phyloP scores from a whole-genome alignment of 805 yeast species.

The Lachancea kluyveri region DNA sequence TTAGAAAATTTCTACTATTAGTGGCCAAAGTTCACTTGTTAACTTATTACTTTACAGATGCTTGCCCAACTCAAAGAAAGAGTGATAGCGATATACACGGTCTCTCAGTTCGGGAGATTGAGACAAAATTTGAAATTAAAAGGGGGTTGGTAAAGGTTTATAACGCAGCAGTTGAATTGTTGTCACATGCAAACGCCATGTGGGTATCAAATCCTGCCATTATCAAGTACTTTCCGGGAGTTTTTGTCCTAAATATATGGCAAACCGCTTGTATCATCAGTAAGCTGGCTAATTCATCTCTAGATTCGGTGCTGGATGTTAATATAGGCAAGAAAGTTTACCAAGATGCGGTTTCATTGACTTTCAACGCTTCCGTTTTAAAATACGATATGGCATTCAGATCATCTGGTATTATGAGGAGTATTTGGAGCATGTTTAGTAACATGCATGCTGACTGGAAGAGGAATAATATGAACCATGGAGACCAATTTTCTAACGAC shows the following conservation, averaged over 20 bases:
- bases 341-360: constrained; percentile 56
- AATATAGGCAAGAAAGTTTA: constrained; percentile 67
- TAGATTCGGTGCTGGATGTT: constrained; percentile 59
- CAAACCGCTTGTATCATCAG: constrained; percentile 85
- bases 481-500: constrained; percentile 25
- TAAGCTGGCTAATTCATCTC: constrained; percentile 69
- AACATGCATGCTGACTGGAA: constrained; percentile 52
- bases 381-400: constrained; percentile 92
- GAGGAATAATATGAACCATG: constrained; percentile 19
- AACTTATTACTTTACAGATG: constrained; percentile 74
- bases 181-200: constrained; percentile 60
- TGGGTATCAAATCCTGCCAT: constrained; percentile 54
- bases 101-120: constrained; percentile 14
- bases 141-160: constrained; percentile 72
- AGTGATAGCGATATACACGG: constrained; percentile 6
- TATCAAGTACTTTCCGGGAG: constrained; percentile 76
- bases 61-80: constrained; percentile 7
- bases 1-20: constrained; percentile 60
- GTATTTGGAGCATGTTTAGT: constrained; percentile 84
- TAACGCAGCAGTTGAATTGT: constrained; percentile 67
- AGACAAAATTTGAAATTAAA: constrained; percentile 49
- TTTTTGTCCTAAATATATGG: constrained; percentile 78
- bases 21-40: constrained; percentile 77
- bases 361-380: constrained; percentile 74
- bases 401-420: constrained; percentile 88